These are phyloP conservation scores for Dictyostelium gargantuum DNA, from an alignment of 208 protist species.

Conservation along the genomic window DNA sequence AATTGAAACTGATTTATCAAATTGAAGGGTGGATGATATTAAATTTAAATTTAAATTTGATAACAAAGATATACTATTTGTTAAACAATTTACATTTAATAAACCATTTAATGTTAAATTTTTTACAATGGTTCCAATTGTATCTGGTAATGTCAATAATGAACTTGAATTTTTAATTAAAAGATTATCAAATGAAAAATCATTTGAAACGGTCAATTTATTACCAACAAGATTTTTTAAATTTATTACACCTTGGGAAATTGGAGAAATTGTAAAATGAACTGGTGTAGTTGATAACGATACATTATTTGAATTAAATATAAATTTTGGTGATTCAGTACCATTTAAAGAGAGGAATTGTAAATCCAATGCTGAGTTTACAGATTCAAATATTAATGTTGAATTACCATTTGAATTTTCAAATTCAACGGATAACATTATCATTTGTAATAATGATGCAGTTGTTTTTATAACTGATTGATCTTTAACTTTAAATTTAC, in stretches of 20 bases:
- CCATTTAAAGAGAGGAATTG: neutral
- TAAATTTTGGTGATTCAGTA: neutral
- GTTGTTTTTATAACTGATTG: neutral
- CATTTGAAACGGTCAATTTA: neutral
- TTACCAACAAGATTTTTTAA: neutral
- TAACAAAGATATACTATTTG: neutral
- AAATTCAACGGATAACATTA: neutral
- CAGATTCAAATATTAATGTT: neutral
- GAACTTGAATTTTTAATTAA: neutral
- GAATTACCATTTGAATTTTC: conserved; percentile 2
- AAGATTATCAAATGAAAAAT: neutral
- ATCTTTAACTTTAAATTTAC: neutral
- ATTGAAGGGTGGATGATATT: neutral
- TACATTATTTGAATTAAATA: neutral
- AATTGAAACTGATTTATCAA: neutral
- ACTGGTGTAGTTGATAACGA: neutral
- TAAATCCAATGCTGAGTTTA: neutral
- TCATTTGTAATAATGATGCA: neutral
- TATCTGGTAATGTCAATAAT: neutral
- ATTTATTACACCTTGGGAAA: neutral
- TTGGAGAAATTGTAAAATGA: neutral
- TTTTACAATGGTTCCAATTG: neutral
- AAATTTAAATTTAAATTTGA: neutral
- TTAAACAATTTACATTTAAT: neutral
- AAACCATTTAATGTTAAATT: neutral